A percentile compares a stretch with the other conserved stretches of the same genome.
Conservation (phyloP, 805 yeast genomes). For the Saturnispora hagleri region DNA sequence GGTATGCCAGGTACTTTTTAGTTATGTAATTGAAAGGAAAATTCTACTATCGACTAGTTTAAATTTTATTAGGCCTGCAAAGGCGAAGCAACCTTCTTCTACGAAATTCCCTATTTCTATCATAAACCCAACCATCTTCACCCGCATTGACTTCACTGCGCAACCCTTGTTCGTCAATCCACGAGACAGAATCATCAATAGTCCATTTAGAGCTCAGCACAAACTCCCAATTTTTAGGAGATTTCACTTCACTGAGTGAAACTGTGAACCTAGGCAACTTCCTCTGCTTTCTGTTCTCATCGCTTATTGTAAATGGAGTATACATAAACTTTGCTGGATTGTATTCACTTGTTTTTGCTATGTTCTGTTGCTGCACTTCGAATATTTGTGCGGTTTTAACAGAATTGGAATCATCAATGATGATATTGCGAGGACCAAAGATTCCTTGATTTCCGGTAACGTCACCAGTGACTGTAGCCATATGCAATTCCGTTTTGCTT, state of each 20-base stretch:
- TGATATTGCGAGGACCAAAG: constrained; percentile 15
- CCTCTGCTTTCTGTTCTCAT: constrained; percentile 23
- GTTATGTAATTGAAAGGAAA: background rate
- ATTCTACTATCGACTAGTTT: background rate
- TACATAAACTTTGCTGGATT: constrained; percentile 48
- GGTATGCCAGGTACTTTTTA: constrained; percentile 29
- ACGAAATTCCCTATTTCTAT: constrained; percentile 41
- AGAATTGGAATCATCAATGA: constrained; percentile 65
- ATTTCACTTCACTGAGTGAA: constrained; percentile 42
- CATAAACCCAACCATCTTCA: constrained; percentile 40
- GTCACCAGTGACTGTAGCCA: background rate
- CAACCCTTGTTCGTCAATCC: constrained; percentile 43
- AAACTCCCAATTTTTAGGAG: constrained; percentile 67
- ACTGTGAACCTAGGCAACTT: constrained; percentile 60
- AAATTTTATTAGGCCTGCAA: background rate
- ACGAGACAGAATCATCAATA: constrained; percentile 46
- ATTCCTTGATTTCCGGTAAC: background rate
- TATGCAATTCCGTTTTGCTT: background rate
- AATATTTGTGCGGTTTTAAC: constrained; percentile 59
- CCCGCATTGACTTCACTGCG: constrained; percentile 23
- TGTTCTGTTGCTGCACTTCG: constrained; percentile 62
- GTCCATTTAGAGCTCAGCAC: constrained; percentile 54
- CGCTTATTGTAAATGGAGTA: constrained; percentile 35
- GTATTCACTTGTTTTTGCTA: constrained; percentile 50
- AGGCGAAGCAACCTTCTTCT: constrained; percentile 41